Percentiles rank a stretch among this genome's conserved stretches.
phyloP scores from a whole-genome alignment of 192 early-diverging fungal genomes.

The Funneliformis mosseae region DNA sequence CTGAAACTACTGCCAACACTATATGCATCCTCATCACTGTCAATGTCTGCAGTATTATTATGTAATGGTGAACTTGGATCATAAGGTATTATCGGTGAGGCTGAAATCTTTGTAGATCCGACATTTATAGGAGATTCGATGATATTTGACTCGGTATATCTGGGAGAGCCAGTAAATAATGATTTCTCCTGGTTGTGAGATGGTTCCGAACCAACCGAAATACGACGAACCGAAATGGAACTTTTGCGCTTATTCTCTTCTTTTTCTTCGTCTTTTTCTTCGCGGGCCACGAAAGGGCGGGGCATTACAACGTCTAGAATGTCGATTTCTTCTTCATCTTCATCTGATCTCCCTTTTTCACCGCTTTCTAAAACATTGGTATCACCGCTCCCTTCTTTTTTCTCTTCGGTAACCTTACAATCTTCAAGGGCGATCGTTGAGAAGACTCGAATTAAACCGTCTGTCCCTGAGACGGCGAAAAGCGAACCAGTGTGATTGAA shows the following conservation, averaged over 20 bases:
- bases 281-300: background rate
- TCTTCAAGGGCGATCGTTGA: conserved; percentile 61
- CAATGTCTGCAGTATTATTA: no score
- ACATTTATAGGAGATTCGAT: background rate
- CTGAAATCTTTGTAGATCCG: background rate
- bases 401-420: conserved; percentile 36
- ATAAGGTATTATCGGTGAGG: background rate
- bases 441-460: conserved; percentile 77
- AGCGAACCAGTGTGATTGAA: conserved; percentile 80
- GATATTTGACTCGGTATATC: background rate
- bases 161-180: background rate
- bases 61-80: background rate
- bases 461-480: conserved; percentile 77
- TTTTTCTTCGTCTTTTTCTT: background rate
- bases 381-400: conserved; percentile 29
- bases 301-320: background rate
- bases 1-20: conserved; percentile 12
- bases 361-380: conserved; percentile 24
- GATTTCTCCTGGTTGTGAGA: background rate
- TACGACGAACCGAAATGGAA: background rate
- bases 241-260: background rate
- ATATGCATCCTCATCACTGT: background rate
- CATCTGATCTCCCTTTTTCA: background rate
- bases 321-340: conserved; percentile 14
- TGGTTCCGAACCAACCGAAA: background rate